phyloP scores from a whole-genome alignment of 441 rosid genomes.

The Adansonia gregorii region DNA sequence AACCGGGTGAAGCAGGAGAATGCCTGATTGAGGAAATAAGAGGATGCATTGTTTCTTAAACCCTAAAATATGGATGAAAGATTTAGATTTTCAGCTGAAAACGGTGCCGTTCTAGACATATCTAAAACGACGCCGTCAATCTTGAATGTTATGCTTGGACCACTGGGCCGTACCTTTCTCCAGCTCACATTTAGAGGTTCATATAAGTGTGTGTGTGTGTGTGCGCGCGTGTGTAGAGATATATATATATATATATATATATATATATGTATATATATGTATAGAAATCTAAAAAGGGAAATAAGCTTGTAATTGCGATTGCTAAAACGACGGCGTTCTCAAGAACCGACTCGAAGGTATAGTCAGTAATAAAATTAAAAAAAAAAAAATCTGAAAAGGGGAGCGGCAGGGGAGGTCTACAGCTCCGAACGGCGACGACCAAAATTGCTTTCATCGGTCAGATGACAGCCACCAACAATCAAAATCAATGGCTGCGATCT shows the following conservation, averaged over 20 bases:
- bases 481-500: slow-evolving; percentile 65
- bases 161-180: background rate
- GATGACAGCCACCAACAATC: background rate
- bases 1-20: background rate
- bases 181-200: background rate
- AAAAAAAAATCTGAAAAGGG: background rate
- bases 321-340: background rate
- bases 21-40: background rate
- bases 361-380: background rate
- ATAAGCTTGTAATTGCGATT: background rate
- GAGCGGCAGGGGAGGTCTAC: background rate
- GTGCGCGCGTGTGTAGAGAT: background rate
- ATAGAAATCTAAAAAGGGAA: too few species aligned
- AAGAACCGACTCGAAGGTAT: background rate
- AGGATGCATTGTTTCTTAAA: slow-evolving; percentile 33
- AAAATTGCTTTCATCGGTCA: slow-evolving; percentile 7
- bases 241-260: too few species aligned
- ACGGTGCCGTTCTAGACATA: background rate
- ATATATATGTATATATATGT: too few species aligned
- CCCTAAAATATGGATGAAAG: slow-evolving; percentile 32
- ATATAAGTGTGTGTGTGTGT: background rate
- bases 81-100: background rate
- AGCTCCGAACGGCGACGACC: slow-evolving; percentile 18
- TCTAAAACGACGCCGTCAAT: background rate
- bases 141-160: background rate